phyloP scores from a whole-genome alignment of 2,329 filamentous ascomycete species.

The Colletotrichum caudatum region DNA sequence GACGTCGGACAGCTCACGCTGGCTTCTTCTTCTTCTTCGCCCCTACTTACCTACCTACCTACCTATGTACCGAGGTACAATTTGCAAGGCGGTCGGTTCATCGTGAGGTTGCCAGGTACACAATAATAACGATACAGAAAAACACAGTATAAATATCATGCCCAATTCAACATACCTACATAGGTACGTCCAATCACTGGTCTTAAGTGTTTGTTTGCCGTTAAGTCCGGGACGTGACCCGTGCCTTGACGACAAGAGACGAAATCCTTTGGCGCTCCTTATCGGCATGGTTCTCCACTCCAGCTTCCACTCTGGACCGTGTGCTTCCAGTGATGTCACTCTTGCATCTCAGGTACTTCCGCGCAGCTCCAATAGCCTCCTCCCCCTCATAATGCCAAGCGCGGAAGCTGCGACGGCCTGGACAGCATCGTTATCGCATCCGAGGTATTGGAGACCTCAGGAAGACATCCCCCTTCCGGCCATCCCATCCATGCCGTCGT shows the following conservation, averaged over 20 bases:
- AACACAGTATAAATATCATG: too few relatives aligned
- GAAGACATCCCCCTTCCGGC: background rate
- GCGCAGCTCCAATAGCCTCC: background rate
- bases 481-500: background rate
- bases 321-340: constrained; percentile 30
- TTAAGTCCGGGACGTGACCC: background rate
- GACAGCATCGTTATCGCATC: background rate
- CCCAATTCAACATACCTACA: too few relatives aligned
- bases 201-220: background rate
- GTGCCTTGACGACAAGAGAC: constrained; percentile 9
- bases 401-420: background rate
- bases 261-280: background rate
- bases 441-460: background rate
- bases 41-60: too few relatives aligned
- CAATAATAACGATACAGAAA: too few relatives aligned
- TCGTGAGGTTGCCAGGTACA: too few relatives aligned
- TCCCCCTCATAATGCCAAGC: background rate
- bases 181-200: background rate
- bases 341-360: background rate
- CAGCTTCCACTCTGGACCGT: constrained; percentile 6
- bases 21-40: background rate
- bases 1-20: background rate
- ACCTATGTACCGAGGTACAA: background rate
- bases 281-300: background rate
- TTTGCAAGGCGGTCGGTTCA: too few relatives aligned